Percentiles rank a stretch among this genome's conserved stretches.
Conservation (phyloP, 257 asterid genomes). For the Buddleja alternifolia region DNA sequence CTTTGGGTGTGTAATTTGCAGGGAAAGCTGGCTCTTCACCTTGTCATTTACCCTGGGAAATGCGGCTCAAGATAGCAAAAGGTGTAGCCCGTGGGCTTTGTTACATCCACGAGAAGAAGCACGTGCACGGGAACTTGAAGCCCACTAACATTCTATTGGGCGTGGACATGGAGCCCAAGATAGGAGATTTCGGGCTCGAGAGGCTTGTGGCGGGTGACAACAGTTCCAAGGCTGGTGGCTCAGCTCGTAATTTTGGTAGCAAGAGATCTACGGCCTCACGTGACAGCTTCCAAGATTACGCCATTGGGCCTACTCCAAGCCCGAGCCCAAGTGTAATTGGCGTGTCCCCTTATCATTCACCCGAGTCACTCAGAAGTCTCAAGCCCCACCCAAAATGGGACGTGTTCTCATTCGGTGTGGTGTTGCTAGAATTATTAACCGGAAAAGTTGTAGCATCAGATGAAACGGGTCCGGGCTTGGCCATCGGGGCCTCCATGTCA, state of each 20-base stretch:
- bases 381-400: constrained; percentile 94
- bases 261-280: constrained; percentile 86
- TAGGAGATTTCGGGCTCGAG: constrained; percentile 94
- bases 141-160: constrained; percentile 81
- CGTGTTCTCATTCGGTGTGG: constrained; percentile 80
- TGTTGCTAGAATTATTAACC: constrained; percentile 69
- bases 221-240: constrained; percentile 70
- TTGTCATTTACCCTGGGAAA: constrained; percentile 78
- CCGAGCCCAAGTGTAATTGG: constrained; percentile 84
- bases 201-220: constrained; percentile 67
- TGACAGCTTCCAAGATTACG: constrained; percentile 70
- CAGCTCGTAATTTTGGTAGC: constrained; percentile 82
- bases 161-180: constrained; percentile 82
- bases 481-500: constrained; percentile 37
- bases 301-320: constrained; percentile 74
- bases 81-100: constrained; percentile 92
- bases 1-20: constrained; percentile 29
- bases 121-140: constrained; percentile 93
- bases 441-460: constrained; percentile 75
- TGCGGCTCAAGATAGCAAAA: constrained; percentile 80
- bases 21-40: constrained; percentile 91
- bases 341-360: constrained; percentile 82
- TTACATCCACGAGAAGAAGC: constrained; percentile 86
- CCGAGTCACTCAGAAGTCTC: constrained; percentile 85
- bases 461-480: constrained; percentile 54